These are phyloP conservation scores for Neonectria coccinea DNA, from an alignment of 2,329 filamentous ascomycete species.

Conservation along the genomic window DNA sequence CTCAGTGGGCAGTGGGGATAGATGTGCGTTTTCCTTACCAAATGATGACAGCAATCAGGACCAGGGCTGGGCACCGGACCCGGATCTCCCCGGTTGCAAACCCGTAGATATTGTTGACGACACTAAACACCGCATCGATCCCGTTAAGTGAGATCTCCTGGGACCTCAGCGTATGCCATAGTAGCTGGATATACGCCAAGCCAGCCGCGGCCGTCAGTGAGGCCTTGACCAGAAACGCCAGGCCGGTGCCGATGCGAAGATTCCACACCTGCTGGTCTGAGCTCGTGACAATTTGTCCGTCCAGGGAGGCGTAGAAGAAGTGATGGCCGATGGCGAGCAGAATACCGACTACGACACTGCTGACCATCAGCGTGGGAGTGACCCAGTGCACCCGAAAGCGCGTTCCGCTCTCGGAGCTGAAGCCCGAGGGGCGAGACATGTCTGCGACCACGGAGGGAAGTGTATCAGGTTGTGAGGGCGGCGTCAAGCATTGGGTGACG, in stretches of 20 bases:
- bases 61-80: background rate
- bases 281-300: background rate
- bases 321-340: slow-evolving; percentile 16
- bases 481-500: background rate
- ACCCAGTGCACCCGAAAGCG: slow-evolving; percentile 12
- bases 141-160: slow-evolving; percentile 19
- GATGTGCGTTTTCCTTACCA: slow-evolving; percentile 10
- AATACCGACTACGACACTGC: slow-evolving; percentile 1
- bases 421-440: background rate
- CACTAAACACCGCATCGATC: slow-evolving; percentile 11
- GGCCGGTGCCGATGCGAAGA: slow-evolving; percentile 20
- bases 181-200: slow-evolving; percentile 22
- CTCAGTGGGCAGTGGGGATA: background rate
- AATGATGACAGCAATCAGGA: background rate
- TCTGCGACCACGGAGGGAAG: background rate
- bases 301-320: slow-evolving; percentile 4
- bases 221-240: slow-evolving; percentile 12
- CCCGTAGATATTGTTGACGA: slow-evolving; percentile 6
- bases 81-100: slow-evolving; percentile 17
- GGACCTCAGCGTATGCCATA: slow-evolving; percentile 10
- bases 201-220: slow-evolving; percentile 13
- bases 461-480: background rate
- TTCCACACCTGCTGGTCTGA: slow-evolving; percentile 30
- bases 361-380: slow-evolving; percentile 14
- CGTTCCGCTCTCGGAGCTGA: background rate